Percentiles rank a stretch among this genome's conserved stretches.
phyloP scores from a whole-genome alignment of 192 early-diverging fungal genomes.

The Chytriomyces sp. region DNA sequence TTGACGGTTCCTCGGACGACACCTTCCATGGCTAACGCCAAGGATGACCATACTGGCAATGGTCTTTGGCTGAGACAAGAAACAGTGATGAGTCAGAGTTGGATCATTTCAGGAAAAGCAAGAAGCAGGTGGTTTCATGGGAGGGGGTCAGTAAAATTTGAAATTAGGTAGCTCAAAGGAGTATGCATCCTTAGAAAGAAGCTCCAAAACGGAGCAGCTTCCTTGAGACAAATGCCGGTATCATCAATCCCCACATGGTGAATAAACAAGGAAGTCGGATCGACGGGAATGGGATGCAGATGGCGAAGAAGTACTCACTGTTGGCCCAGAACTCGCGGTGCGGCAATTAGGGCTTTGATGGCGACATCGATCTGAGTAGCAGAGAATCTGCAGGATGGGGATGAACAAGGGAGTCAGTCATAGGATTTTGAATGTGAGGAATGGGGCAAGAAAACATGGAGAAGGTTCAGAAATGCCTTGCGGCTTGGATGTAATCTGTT shows the following conservation, averaged over 20 bases:
- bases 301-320: slow-evolving; percentile 43
- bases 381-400: slow-evolving; percentile 36
- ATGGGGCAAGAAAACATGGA: neutral
- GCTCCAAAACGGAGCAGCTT: slow-evolving; percentile 31
- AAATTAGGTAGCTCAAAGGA: slow-evolving; percentile 43
- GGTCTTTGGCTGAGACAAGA: slow-evolving; percentile 62
- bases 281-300: neutral
- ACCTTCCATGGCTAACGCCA: slow-evolving; percentile 90
- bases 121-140: slow-evolving; percentile 6
- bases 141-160: slow-evolving; percentile 34
- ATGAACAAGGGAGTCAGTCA: neutral
- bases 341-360: too few species aligned
- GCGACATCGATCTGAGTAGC: slow-evolving; percentile 57
- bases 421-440: neutral
- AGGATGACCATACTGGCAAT: slow-evolving; percentile 89
- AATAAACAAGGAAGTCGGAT: neutral
- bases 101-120: neutral
- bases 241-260: slow-evolving; percentile 28
- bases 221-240: slow-evolving; percentile 45
- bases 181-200: slow-evolving; percentile 11
- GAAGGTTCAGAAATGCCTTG: slow-evolving; percentile 32
- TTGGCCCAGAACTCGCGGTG: too few species aligned
- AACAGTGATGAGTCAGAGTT: slow-evolving; percentile 4
- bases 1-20: slow-evolving; percentile 85
- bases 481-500: slow-evolving; percentile 40